phyloP scores from a whole-genome alignment of 208 protist species.

The Acanthamoeba castellanii region DNA sequence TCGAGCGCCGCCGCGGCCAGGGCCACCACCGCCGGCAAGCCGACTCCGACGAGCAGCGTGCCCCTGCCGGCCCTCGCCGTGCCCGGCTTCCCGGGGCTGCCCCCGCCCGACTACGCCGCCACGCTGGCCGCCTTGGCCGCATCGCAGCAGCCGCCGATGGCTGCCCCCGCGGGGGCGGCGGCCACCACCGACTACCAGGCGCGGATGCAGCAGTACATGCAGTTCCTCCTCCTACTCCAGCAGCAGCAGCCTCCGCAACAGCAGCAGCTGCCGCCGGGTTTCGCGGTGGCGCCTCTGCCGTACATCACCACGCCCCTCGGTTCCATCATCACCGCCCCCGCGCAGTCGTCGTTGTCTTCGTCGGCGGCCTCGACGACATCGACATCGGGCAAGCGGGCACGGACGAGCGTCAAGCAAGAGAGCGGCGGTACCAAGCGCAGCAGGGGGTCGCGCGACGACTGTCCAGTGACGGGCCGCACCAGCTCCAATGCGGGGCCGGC shows the following conservation, averaged over 20 bases:
- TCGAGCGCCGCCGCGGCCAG: no score
- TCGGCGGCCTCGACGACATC: not conserved
- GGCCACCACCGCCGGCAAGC: no score
- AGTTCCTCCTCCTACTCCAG: not conserved
- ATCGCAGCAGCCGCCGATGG: no score
- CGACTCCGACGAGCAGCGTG: no score
- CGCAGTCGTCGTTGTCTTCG: not conserved
- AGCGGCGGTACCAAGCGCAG: not conserved
- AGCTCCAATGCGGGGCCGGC: not conserved
- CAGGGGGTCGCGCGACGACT: no score
- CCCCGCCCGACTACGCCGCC: not conserved
- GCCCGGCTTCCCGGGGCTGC: no score
- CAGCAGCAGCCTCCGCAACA: constrained; percentile 13
- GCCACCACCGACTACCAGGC: not conserved
- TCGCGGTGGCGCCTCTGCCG: not conserved
- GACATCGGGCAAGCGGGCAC: not conserved
- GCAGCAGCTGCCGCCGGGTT: not conserved
- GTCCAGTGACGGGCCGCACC: not conserved
- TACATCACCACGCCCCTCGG: not conserved
- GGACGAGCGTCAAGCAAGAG: not conserved
- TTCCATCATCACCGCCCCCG: not conserved
- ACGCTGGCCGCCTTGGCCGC: not conserved
- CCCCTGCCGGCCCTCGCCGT: no score
- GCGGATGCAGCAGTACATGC: not conserved
- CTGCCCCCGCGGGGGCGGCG: no score